A percentile compares a stretch with the other conserved stretches of the same genome.
Evolutionary conservation across 441 rosid species (phyloP).

Genomic region (Croton setiger): DNA sequence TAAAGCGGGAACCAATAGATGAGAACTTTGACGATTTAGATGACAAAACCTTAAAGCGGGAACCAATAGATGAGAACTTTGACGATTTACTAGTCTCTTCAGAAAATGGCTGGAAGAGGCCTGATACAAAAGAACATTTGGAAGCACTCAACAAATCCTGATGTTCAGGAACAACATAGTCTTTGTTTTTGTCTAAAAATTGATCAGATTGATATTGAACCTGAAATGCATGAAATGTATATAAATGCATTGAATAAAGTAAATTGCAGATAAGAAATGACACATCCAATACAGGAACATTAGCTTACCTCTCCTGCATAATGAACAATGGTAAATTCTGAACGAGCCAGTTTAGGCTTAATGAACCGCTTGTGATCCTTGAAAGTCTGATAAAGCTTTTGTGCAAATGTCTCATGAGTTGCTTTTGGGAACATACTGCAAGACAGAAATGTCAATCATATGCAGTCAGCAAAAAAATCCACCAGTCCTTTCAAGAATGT

Average conservation of each 20-base stretch:
- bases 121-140: constrained; percentile 66
- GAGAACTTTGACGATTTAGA: constrained; percentile 81
- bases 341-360: constrained; percentile 78
- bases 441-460: constrained; percentile 15
- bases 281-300: constrained; percentile 13
- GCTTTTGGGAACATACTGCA: constrained; percentile 96
- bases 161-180: constrained; percentile 89
- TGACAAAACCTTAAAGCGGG: constrained; percentile 55
- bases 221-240: constrained; percentile 41
- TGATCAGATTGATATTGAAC: constrained; percentile 85
- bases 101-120: constrained; percentile 57
- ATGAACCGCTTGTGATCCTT: constrained; percentile 59
- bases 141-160: constrained; percentile 88
- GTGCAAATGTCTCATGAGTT: constrained; percentile 80
- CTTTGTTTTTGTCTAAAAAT: constrained; percentile 91
- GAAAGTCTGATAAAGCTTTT: constrained; percentile 71
- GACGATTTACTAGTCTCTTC: constrained; percentile 77
- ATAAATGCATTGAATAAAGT: constrained; percentile 22
- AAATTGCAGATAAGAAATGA: constrained; percentile 11
- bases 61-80: constrained; percentile 82
- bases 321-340: constrained; percentile 80
- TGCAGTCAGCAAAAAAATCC: constrained; percentile 21
- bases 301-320: constrained; percentile 92
- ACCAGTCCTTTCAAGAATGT: constrained; percentile 19
- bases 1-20: constrained; percentile 82